A percentile compares a stretch with the other conserved stretches of the same genome.
These are phyloP conservation scores for Colletotrichum navitas DNA, from an alignment of 2,329 filamentous ascomycete species.

Conservation along the genomic window DNA sequence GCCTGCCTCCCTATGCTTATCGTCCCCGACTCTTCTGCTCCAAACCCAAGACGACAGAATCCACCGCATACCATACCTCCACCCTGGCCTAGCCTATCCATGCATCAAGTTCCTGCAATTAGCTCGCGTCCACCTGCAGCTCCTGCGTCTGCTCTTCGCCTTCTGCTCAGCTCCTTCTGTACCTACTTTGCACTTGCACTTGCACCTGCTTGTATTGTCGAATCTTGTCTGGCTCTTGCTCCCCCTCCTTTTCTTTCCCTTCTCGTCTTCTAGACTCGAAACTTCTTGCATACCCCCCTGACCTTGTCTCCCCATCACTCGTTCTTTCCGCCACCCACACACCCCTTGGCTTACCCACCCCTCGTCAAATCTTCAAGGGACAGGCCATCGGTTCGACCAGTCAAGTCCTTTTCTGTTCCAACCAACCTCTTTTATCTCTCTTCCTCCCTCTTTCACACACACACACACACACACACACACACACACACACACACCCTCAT, in stretches of 20 bases:
- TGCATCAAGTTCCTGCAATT: neutral
- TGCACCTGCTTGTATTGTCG: neutral
- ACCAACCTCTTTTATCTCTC: conserved; percentile 1
- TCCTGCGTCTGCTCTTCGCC: neutral
- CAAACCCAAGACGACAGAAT: neutral
- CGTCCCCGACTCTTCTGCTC: too few species aligned
- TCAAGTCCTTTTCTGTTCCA: conserved; percentile 1
- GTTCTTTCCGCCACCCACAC: neutral
- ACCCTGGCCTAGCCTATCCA: neutral
- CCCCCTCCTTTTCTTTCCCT: conserved; percentile 2
- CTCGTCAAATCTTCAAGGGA: neutral
- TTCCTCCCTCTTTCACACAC: neutral
- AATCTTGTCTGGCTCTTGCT: neutral
- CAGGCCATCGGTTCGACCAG: neutral
- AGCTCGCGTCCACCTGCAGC: neutral
- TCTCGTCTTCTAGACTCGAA: conserved; percentile 10
- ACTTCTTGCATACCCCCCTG: neutral
- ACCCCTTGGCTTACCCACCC: neutral
- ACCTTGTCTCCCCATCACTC: conserved; percentile 1
- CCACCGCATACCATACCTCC: too few species aligned
- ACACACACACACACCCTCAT: too few species aligned
- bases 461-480: too few species aligned
- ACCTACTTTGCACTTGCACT: neutral
- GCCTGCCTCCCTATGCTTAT: neutral
- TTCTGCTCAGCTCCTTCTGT: neutral